Evolutionary conservation across 202 grass and related monocot species (phyloP).

Genomic region (Schoenoplectus triqueter): DNA sequence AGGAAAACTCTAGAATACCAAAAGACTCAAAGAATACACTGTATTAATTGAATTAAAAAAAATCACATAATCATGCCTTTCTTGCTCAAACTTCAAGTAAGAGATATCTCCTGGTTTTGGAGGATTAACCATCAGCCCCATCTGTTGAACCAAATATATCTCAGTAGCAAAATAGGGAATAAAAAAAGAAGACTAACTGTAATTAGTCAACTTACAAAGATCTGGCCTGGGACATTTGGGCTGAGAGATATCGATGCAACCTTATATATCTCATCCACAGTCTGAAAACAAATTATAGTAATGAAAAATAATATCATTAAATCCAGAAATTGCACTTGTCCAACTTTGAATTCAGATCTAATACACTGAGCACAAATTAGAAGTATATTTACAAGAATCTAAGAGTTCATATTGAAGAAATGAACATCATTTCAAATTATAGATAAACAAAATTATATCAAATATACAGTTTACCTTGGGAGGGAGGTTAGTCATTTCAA

Average conservation of each 20-base stretch:
- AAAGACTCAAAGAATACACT: not conserved
- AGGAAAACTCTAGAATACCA: slow-evolving; percentile 18
- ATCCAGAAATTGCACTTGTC: not conserved
- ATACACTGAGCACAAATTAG: not conserved
- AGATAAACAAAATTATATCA: slow-evolving; percentile 15
- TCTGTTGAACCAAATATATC: slow-evolving; percentile 52
- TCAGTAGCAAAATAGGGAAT: slow-evolving; percentile 14
- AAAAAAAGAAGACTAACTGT: slow-evolving; percentile 23
- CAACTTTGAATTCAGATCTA: not conserved
- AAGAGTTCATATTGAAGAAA: not conserved
- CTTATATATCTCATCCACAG: slow-evolving; percentile 99
- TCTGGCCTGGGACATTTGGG: slow-evolving; percentile 95
- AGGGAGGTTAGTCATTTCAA: slow-evolving; percentile 99
- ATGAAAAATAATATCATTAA: slow-evolving; percentile 42
- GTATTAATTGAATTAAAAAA: slow-evolving; percentile 7
- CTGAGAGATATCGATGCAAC: slow-evolving; percentile 87
- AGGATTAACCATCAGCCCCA: slow-evolving; percentile 97
- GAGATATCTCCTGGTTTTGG: slow-evolving; percentile 97
- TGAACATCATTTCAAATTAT: not conserved
- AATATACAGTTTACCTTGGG: slow-evolving; percentile 59
- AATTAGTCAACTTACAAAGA: slow-evolving; percentile 81
- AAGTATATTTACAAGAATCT: not conserved
- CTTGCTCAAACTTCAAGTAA: slow-evolving; percentile 69
- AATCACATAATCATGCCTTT: slow-evolving; percentile 59
- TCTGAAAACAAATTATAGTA: slow-evolving; percentile 59